Evolutionary conservation across 2,329 filamentous ascomycete genomes (phyloP), one percentile per base, ranked within the genome.

Genomic region (Celoporthe dispersa): DNA sequence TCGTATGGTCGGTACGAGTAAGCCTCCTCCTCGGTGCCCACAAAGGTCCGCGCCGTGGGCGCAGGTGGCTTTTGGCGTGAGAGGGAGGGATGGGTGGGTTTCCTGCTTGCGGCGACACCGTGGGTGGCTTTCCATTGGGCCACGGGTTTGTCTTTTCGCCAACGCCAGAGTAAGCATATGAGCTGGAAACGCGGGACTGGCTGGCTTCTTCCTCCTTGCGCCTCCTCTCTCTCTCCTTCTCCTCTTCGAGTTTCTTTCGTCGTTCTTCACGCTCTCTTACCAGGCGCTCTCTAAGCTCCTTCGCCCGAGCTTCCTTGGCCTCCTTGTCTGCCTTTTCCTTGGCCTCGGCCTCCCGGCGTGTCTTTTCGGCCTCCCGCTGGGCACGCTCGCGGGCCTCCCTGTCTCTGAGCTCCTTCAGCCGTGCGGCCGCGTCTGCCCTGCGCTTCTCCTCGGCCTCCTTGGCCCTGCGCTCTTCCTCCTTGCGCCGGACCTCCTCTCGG

Each of bases 1-100:
- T 95, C 92, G 79, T 94, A 94, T 0, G 93, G 92, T 64, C 92
- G 89, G 80, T 89, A 94, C 1, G 92, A 94, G 78, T 92, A 90
- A 3, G 85, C 84, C 73, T 91, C 88, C 65, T 91, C 89, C 64
- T 91, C 88, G 28, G 87, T 88, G 73, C 85, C 87, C 73, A 86
- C 81, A 69, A 87, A 87, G 3, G 88, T 88, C 73, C 84, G 87
- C 48, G 89, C 87, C 39, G 87, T 85, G 55, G 85, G 81, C 57
- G 83, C 68, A 62, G 71, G 83, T 33, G 82, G 81, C 67, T 80
- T 81, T 82, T 81, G 67, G 78, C 78, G 31, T 83, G 78, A 62
- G 82, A 77, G 59, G 81, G 74, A 12, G 80, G 76, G 3, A 78
- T 77, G 14, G 77, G 37, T n/a, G 74, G 55, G 5, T 53, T 62